Base-by-base conservation (phyloP, 805 yeast species). In the Lachancea kluyveri region DNA sequence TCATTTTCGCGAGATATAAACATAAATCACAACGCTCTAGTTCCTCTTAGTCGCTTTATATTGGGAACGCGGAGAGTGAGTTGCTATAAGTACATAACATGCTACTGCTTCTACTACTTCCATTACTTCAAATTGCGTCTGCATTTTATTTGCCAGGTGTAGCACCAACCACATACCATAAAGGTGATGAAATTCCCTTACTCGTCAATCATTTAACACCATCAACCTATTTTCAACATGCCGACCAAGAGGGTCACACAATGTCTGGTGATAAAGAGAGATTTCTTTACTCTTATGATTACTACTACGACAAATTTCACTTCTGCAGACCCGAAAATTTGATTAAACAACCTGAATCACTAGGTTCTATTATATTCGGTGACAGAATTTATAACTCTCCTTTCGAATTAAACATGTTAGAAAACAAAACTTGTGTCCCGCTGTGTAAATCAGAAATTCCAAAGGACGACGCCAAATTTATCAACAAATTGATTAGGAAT, bases 301-400 rank as follows among this genome's bases (percentile, higher is more conserved):
- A 90, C 60, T 92, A 92, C 60, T 79, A 79, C 60, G 77, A 79
- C 20, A 75, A 77, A 43, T 79, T 92, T 52, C 85, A 81, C 50
- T 85, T 88, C 59, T 92, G 98, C 60, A 54, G 58, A 36, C 97
- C 97, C 1, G 57, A 48, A 8, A 43, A 52, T 16, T 47, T 56
- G 17, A 57, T 39, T 18, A 80, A 80, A 47, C 95, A 86, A 55
- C 76, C 84, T 42, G 97, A 87, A 60, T 79, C 94, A 8, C 68
- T 92, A 32, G 98, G 98, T 6, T 79, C 96, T 2, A 80, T 92
- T 43, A 71, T 92, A 37, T 87, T 92, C 56, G 98, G 98, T 42
- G 98, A 92, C 60, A 71, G 98, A 54, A 87, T 92, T 42, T 87
- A 83, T 67, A 79, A 84, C 50, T 87, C 97, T 7, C 96, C 97